Evolutionary conservation across 352 stramenopile species (phyloP), one percentile per base, ranked within the genome.

Genomic region (Phytophthora europaea): DNA sequence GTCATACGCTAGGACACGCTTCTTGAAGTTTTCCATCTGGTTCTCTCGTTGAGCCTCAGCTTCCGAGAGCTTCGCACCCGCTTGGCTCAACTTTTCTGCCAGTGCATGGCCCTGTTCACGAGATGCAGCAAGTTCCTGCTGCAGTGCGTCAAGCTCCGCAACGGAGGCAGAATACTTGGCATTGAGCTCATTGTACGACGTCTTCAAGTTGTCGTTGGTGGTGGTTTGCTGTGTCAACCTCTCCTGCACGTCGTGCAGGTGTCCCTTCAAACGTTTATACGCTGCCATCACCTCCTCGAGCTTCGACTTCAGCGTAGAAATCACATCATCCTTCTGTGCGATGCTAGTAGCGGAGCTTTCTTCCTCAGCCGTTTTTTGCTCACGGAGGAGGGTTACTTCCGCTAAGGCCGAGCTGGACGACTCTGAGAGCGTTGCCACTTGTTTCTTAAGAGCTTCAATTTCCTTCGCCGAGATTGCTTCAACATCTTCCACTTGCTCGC

Each of bases 211-310:
- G 38, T 84, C 70, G 23, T 72, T 71, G 8, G 53, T 61, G 34
- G 74, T 70, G n/a, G 75, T 78, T 10, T 89, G 73, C 23, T 84
- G 70, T 12, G 73, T 61, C 34, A 89, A 55, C 2, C 69, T 70
- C 23, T 89, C 79, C 62, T 90, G 79, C 31, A 90, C 22, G 13
- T 87, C 81, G 9, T 84, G 72, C 6, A 81, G 61, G 48, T 81
- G 73, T 10, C 79, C 71, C 54, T 90, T 91, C 13, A 91, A 50
- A 0, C 82, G 81, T 55, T 92, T 91, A 59, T 90, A 91, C 57
- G 79, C 80, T n/a, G 22, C 53, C 50, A 91, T 78, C 13, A 94
- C 68, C n/a, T 91, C 84, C 67, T 89, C 84, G 12, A 88, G 67
- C 70, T 90, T 90, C 1, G 78, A 69, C 51, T 91, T 88, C 26